Conservation (phyloP, 768 basidiomycete genomes). For the Termitomyces sp. region DNA sequence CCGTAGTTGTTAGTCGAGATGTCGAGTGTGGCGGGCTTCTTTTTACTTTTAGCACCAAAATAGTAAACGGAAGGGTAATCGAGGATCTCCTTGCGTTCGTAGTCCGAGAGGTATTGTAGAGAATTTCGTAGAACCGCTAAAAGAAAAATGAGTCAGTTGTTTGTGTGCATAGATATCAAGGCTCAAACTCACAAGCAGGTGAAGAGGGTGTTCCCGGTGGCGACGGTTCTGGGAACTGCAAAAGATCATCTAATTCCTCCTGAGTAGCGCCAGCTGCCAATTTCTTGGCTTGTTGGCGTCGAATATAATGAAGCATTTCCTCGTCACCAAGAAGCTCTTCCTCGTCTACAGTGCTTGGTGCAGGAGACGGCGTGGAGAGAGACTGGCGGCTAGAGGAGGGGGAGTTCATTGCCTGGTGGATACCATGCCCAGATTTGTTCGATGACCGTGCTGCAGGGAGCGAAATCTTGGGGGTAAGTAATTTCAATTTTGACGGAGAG, state of each 20-base stretch:
- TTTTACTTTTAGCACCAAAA: slow-evolving; percentile 75
- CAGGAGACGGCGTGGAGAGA: slow-evolving; percentile 83
- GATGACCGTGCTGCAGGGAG: slow-evolving; percentile 57
- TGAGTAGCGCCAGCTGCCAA: slow-evolving; percentile 80
- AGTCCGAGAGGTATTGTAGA: slow-evolving; percentile 75
- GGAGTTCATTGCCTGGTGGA: slow-evolving; percentile 52
- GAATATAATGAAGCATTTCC: slow-evolving; percentile 95
- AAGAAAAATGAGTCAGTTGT: slow-evolving; percentile 15
- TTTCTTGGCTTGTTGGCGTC: slow-evolving; percentile 86
- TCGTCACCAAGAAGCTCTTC: slow-evolving; percentile 90
- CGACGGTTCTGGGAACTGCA: slow-evolving; percentile 91
- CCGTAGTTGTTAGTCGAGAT: slow-evolving; percentile 84
- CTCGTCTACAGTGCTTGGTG: slow-evolving; percentile 74
- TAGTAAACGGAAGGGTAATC: slow-evolving; percentile 86
- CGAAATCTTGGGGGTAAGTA: slow-evolving; percentile 77
- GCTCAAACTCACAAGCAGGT: slow-evolving; percentile 60
- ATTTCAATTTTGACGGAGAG: slow-evolving; percentile 82
- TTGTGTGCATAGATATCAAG: neutral
- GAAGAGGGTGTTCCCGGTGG: slow-evolving; percentile 64
- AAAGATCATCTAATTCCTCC: slow-evolving; percentile 82
- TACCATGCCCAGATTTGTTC: slow-evolving; percentile 43
- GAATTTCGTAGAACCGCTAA: slow-evolving; percentile 67
- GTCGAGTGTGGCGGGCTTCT: slow-evolving; percentile 77
- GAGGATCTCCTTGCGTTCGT: slow-evolving; percentile 87
- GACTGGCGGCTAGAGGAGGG: slow-evolving; percentile 76